A percentile compares a stretch with the other conserved stretches of the same genome.
phyloP scores from a whole-genome alignment of 106 monocot species.

The Triglochin maritima region DNA sequence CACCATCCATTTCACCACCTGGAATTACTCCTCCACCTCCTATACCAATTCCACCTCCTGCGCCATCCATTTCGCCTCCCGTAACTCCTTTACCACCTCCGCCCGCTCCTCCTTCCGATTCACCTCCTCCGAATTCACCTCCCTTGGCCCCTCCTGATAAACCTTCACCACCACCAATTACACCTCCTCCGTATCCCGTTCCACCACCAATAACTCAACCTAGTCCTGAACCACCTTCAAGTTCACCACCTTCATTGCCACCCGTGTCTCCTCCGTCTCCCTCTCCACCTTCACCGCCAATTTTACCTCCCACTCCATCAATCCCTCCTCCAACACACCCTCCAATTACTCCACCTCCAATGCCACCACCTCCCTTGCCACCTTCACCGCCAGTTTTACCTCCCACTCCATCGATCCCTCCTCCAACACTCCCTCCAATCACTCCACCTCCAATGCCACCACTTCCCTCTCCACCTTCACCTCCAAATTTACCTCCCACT shows the following conservation, averaged over 20 bases:
- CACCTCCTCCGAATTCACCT: not conserved
- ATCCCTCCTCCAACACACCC: constrained; percentile 2
- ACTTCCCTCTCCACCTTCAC: not conserved
- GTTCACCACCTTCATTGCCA: no score
- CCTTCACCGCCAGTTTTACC: no score
- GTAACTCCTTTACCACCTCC: not conserved
- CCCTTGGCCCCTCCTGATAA: not conserved
- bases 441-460: constrained; percentile 2
- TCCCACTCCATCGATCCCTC: no score
- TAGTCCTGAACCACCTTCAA: no score
- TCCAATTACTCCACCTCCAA: constrained; percentile 5
- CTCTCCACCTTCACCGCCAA: no score
- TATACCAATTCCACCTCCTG: constrained; percentile 4
- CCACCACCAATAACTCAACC: constrained; percentile 2
- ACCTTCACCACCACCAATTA: not conserved
- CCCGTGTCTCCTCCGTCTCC: no score
- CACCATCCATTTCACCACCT: not conserved
- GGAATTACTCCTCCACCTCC: constrained; percentile 3
- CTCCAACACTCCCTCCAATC: not conserved
- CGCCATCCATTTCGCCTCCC: not conserved
- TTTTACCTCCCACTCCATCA: no score
- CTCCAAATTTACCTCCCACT: constrained; percentile 9
- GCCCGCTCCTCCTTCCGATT: constrained; percentile 6
- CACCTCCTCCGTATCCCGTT: constrained; percentile 4
- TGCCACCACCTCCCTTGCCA: constrained; percentile 5